Evolutionary conservation across 345 rosid genomes (phyloP), one percentile per base, ranked within the genome.

Genomic region (Punica granatum): DNA sequence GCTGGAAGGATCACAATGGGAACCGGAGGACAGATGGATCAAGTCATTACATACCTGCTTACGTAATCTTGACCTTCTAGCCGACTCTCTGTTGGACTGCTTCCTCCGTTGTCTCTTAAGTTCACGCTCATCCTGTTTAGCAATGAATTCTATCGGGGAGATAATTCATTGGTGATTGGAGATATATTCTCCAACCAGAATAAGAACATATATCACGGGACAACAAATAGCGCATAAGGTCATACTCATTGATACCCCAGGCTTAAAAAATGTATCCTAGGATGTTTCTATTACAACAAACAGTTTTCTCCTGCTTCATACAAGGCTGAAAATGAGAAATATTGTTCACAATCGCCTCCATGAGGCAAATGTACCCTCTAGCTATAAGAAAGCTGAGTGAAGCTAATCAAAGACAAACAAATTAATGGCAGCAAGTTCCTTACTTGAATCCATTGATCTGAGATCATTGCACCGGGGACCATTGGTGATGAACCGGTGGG

Each of bases 31-130:
- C 23, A 21, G 23, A 48, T 48, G 54, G 34, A 28, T 28, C 7
- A 26, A 30, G 25, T 56, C 19, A 9, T n/a, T 4, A 39, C n/a
- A 25, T 78, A 91, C 99, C 97, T 94, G 99, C 80, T 94, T 94
- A 11, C 99, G 90, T 77, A 91, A 74, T 81, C 99, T 88, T 56
- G 99, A 94, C 70, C 99, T 83, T 74, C 98, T 84, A 3, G 99
- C 99, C 0, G 99, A 95, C 78, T 95, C 98, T 73, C 99, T 77
- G 68, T 95, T 95, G 48, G 99, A 95, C 67, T 92, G 99, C 85
- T 95, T 95, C 79, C 99, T 83, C 69, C 86, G 88, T 84, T 91
- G 99, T 62, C 89, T 80, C 83, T 94, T 94, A 58, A 91, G 78
- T 77, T 94, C 99, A 19, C 97, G 83, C 58, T 91, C 99, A 75